Percentiles rank a stretch among this genome's conserved stretches.
Conservation (phyloP, 495 filamentous ascomycete species). For the Xeromyces bisporus region DNA sequence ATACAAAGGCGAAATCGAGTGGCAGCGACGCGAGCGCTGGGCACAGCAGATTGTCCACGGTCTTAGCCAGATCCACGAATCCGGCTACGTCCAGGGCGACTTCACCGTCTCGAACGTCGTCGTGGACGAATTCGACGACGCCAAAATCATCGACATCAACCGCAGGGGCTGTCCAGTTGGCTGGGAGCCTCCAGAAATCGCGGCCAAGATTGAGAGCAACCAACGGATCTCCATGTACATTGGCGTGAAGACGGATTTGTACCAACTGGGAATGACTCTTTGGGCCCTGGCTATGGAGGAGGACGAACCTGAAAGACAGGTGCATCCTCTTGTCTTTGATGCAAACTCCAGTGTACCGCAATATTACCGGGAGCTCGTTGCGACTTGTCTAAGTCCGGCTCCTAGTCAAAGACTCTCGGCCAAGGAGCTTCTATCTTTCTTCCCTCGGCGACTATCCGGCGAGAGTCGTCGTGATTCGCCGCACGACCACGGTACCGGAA, state of each 20-base stretch:
- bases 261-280: conserved; percentile 90
- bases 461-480: not conserved
- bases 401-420: conserved; percentile 39
- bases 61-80: conserved; percentile 83
- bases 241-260: conserved; percentile 92
- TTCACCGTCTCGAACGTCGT: conserved; percentile 97
- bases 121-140: conserved; percentile 67
- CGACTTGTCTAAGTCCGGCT: conserved; percentile 36
- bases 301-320: conserved; percentile 75
- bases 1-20: conserved; percentile 42
- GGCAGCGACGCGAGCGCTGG: conserved; percentile 72
- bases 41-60: conserved; percentile 84
- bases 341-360: conserved; percentile 33
- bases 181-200: conserved; percentile 93
- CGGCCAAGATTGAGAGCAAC: conserved; percentile 70
- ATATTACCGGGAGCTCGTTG: conserved; percentile 42
- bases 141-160: conserved; percentile 98
- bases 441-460: conserved; percentile 19
- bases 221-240: conserved; percentile 97
- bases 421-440: conserved; percentile 37
- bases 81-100: conserved; percentile 93
- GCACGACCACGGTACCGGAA: conserved; percentile 1
- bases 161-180: conserved; percentile 87
- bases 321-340: conserved; percentile 45
- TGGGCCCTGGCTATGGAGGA: conserved; percentile 79